These are phyloP conservation scores for Didymella pomorum DNA, from an alignment of 2,329 filamentous ascomycete species.

Conservation along the genomic window DNA sequence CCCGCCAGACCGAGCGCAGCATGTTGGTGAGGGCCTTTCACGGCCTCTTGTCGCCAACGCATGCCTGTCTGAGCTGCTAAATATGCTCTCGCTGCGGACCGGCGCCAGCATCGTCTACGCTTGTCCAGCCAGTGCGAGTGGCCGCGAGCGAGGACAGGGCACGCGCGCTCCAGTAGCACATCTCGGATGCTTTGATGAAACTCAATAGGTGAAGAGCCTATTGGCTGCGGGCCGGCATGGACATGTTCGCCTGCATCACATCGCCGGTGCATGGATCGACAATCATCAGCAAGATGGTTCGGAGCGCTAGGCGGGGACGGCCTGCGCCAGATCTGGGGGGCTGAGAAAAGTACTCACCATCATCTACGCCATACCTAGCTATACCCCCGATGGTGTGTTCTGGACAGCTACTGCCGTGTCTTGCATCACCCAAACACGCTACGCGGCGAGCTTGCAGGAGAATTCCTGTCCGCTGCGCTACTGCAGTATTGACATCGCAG, in stretches of 20 bases:
- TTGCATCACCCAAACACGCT: constrained; percentile 44
- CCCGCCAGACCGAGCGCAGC: constrained; percentile 7
- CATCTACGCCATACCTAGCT: constrained; percentile 25
- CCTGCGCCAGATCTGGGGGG: constrained; percentile 29
- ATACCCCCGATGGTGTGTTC: constrained; percentile 17
- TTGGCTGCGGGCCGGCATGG: constrained; percentile 37
- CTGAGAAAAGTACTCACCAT: constrained; percentile 29
- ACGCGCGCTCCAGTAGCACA: constrained; percentile 40
- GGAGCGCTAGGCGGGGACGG: constrained; percentile 32
- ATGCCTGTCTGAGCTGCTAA: constrained; percentile 10
- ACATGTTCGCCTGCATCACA: constrained; percentile 43
- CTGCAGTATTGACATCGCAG: constrained; percentile 40
- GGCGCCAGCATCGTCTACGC: constrained; percentile 30
- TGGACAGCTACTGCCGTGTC: constrained; percentile 33
- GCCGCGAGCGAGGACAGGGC: constrained; percentile 34
- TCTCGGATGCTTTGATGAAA: constrained; percentile 40
- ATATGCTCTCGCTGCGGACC: constrained; percentile 16
- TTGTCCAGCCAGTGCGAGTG: constrained; percentile 21
- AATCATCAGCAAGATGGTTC: constrained; percentile 37
- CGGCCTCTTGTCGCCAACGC: constrained; percentile 6
- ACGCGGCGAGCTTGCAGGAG: constrained; percentile 32
- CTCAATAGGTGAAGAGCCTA: constrained; percentile 45
- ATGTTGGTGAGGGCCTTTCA: constrained; percentile 2
- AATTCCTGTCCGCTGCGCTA: constrained; percentile 31
- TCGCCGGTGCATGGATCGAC: constrained; percentile 40